Conservation (phyloP, 2,329 filamentous ascomycete species). For the Proliferodiscus dingleyae region DNA sequence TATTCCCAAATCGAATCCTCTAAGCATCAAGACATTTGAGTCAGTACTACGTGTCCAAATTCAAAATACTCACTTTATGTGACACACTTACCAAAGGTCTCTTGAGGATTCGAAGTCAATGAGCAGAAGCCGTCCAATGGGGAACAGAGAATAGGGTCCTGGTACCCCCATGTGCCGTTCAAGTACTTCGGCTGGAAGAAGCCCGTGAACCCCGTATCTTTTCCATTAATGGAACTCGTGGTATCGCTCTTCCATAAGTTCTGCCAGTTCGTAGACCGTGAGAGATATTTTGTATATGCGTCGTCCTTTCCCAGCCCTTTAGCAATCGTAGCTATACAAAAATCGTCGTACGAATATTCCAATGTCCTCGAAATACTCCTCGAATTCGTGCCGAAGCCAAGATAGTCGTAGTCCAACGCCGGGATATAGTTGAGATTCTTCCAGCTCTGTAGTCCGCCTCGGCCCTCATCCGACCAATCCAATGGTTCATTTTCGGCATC, state of each 20-base stretch:
- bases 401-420: slow-evolving; percentile 58
- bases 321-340: slow-evolving; percentile 58
- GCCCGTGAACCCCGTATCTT: slow-evolving; percentile 59
- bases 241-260: slow-evolving; percentile 56
- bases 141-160: slow-evolving; percentile 51
- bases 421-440: slow-evolving; percentile 69
- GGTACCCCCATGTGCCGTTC: slow-evolving; percentile 63
- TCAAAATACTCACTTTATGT: no score
- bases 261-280: slow-evolving; percentile 46
- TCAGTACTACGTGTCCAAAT: no score
- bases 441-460: slow-evolving; percentile 69
- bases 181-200: slow-evolving; percentile 65
- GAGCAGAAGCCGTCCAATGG: slow-evolving; percentile 16
- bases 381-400: slow-evolving; percentile 63
- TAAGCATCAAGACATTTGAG: no score
- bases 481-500: slow-evolving; percentile 48
- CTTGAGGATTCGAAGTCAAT: slow-evolving; percentile 31
- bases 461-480: slow-evolving; percentile 66
- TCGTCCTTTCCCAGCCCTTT: slow-evolving; percentile 46
- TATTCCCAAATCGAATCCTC: slow-evolving; percentile 73
- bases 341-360: slow-evolving; percentile 76
- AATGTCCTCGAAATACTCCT: slow-evolving; percentile 67
- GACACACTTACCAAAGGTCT: no score
- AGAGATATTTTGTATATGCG: slow-evolving; percentile 37
- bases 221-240: slow-evolving; percentile 45